Evolutionary conservation across 139 green algal genomes (phyloP), one percentile per base, ranked within the genome.

Genomic region (Chlamydomonas incerta): DNA sequence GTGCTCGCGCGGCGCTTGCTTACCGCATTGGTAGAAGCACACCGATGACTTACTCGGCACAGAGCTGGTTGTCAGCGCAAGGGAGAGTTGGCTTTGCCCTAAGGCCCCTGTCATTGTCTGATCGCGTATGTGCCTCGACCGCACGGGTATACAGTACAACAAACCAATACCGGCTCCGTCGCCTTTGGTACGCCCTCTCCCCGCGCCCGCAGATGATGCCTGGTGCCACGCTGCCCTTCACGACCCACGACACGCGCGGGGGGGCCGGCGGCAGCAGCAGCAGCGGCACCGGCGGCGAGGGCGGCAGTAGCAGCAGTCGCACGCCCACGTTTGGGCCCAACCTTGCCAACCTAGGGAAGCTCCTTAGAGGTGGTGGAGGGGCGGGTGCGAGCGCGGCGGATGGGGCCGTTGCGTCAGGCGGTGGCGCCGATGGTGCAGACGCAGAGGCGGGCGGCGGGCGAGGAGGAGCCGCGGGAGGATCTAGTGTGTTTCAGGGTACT

Each of bases 201-300:
- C n/a, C 41, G 41, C 41, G 8, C 41, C 5, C 41, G 8, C 41
- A 50, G 60, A 68, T 85, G 47, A 70, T 77, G 80, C 67, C 80
- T 23, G 69, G 66, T 1, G 21, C 67, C n/a, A 33, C 46, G 37
- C 33, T 75, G 46, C 80, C 80, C 47, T 85, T 77, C 80, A 77
- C 46, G 0, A 75, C 62, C 63, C 57, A 63, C 63, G 77, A 66
- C 62, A 37, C n/a, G n/a, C 20, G 10, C 63, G 29, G 11, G 29
- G n/a, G 63, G 18, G 62, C n/a, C 63, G 63, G 63, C 63, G 63
- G n/a, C 14, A 70, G 63, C n/a, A 21, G 63, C 63, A 37, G 63
- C n/a, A 29, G n/a, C 26, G n/a, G 63, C 29, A 8, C 63, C 63
- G n/a, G n/a, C 63, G 28, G 28, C 5, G 37, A 17, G 5, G 3